Evolutionary conservation across 306 rosid genomes (phyloP), one percentile per base, ranked within the genome.

Genomic region (Albizia julibrissin): DNA sequence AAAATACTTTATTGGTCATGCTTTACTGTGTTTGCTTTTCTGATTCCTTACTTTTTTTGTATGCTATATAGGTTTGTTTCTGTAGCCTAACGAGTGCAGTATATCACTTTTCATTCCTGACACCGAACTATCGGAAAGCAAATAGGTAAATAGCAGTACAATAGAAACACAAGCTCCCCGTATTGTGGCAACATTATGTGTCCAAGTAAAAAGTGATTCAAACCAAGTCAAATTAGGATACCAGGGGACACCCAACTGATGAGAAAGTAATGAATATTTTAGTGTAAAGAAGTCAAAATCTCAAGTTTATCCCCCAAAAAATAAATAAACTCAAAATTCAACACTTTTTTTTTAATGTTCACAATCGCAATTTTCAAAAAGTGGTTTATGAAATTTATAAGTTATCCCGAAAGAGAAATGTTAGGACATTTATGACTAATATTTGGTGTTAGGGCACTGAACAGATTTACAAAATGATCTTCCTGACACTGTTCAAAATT

Each of bases 21-120:
- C n/a, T n/a, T n/a, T n/a, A n/a, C n/a, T n/a, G n/a, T n/a, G n/a
- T n/a, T n/a, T n/a, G n/a, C n/a, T n/a, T n/a, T n/a, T n/a, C n/a
- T n/a, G n/a, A n/a, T n/a, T n/a, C n/a, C n/a, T n/a, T n/a, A n/a
- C n/a, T n/a, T n/a, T n/a, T n/a, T n/a, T n/a, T n/a, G n/a, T n/a
- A n/a, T n/a, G n/a, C n/a, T n/a, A n/a, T n/a, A n/a, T n/a, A n/a
- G n/a, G n/a, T n/a, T n/a, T n/a, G n/a, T n/a, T n/a, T n/a, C 98
- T 95, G 95, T 79, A 90, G 87, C 65, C 74, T 80, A 52, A 46
- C 42, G 9, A 31, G 68, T 62, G 27, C 72, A 31, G 78, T 62
- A 18, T 43, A 31, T 43, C 27, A 49, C 19, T 54, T 58, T 40
- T 27, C 47, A 49, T 77, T 67, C 56, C 72, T 22, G 43, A 44